Base-by-base conservation (phyloP, 2,329 filamentous ascomycete genomes). In the Keithomyces neogunnii region DNA sequence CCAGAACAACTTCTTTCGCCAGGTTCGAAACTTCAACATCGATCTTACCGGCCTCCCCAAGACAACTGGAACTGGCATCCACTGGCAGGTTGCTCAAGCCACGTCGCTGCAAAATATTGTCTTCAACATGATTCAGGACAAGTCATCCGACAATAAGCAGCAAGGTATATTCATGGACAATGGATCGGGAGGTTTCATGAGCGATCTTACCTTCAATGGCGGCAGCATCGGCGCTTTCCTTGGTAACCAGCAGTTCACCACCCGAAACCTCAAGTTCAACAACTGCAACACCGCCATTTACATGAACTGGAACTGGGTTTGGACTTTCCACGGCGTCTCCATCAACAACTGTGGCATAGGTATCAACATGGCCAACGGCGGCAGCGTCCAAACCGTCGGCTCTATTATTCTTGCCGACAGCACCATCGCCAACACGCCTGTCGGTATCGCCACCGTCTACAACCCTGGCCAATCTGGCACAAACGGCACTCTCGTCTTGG, bases 271-370 rank as follows among this genome's bases (percentile, higher is more conserved):
- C 65, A 86, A 78, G 36, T 95, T 95, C 77, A 88, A 87, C 66
- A 77, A 80, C 67, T 91, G 87, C 73, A 78, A 88, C 63, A 95
- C 88, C 2, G 89, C 87, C 55, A 82, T 95, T 56, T 89, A 81
- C 71, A 86, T 93, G 83, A 90, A 90, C 74, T 95, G 89, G 89
- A 88, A 92, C 72, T 95, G 89, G 89, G 75, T 83, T 19, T 95
- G 87, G 85, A 82, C 85, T 44, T 81, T 93, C 69, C 89, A 92
- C 65, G 86, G 81, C 36, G 59, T 95, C 38, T 77, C 72, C 45
- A 88, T 95, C 69, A 83, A 89, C 66, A 82, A 85, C 64, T 88
- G 85, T 64, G 71, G 74, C n/a, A 70, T 91, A 39, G 89, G 88
- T 51, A 73, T 95, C 56, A 86, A 95, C 69, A 89, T 95, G 82